These are phyloP conservation scores for Cytospora schulzeri DNA, from an alignment of 2,329 filamentous ascomycete species.

Conservation along the genomic window DNA sequence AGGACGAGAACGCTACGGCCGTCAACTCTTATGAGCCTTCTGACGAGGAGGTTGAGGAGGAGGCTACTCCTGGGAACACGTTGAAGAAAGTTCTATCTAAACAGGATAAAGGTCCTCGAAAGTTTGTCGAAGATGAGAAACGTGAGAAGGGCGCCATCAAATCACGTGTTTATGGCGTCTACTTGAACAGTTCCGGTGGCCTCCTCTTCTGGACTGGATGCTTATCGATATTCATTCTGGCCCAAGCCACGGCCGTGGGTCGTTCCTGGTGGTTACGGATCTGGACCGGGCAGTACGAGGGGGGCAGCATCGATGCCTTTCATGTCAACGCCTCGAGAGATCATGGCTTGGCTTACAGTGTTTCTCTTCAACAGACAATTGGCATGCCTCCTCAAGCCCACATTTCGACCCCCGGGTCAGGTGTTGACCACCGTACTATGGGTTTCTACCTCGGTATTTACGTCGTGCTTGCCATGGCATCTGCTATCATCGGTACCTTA, in stretches of 20 bases:
- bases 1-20: constrained; percentile 54
- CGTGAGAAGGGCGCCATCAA: constrained; percentile 72
- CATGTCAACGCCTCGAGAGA: constrained; percentile 35
- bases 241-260: constrained; percentile 57
- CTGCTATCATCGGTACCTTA: constrained; percentile 61
- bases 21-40: constrained; percentile 58
- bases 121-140: constrained; percentile 77
- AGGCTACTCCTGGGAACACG: constrained; percentile 40
- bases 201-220: constrained; percentile 60
- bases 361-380: constrained; percentile 48
- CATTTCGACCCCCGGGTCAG: constrained; percentile 25
- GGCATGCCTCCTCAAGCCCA: constrained; percentile 43
- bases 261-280: constrained; percentile 66
- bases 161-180: constrained; percentile 65
- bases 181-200: constrained; percentile 68
- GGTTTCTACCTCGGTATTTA: constrained; percentile 71
- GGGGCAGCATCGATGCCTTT: constrained; percentile 33
- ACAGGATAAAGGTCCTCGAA: constrained; percentile 51
- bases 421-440: constrained; percentile 44
- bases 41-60: constrained; percentile 45
- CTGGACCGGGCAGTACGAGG: constrained; percentile 56
- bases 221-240: constrained; percentile 54
- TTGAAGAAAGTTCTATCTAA: constrained; percentile 55
- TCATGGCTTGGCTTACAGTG: constrained; percentile 46
- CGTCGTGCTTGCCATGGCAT: constrained; percentile 57